Conservation (phyloP, 805 yeast species). For the Nakazawaea peltata region DNA sequence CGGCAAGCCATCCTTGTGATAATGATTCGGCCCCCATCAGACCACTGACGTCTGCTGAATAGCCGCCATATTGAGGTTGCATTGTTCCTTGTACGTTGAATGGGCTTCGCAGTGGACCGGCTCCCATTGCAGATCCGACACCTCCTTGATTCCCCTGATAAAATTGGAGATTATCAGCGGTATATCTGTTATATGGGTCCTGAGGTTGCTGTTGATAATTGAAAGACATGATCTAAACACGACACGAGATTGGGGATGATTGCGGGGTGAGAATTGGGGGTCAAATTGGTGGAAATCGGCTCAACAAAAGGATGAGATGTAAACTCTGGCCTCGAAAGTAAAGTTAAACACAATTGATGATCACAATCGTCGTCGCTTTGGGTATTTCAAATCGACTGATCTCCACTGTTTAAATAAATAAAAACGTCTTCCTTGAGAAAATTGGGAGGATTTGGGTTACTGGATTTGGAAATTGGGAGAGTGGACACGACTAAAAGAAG, state of each 20-base stretch:
- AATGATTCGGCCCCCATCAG: conserved; percentile 36
- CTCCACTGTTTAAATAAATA: too few relatives aligned
- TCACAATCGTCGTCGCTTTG: too few relatives aligned
- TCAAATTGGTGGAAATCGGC: neutral
- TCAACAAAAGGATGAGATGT: too few relatives aligned
- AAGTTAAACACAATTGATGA: too few relatives aligned
- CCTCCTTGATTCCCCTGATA: conserved; percentile 7
- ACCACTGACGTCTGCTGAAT: conserved; percentile 28
- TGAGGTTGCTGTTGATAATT: conserved; percentile 18
- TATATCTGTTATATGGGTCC: conserved; percentile 1
- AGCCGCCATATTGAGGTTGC: conserved; percentile 25
- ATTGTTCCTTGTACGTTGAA: conserved; percentile 23
- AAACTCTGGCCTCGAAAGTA: too few relatives aligned
- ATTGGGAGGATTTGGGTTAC: too few relatives aligned
- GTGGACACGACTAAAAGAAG: too few relatives aligned
- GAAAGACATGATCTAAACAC: conserved; percentile 28
- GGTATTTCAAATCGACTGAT: too few relatives aligned
- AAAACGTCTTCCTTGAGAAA: too few relatives aligned
- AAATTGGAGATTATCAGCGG: conserved; percentile 11
- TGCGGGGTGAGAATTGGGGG: neutral
- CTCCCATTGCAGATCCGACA: too few relatives aligned
- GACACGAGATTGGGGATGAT: too few relatives aligned
- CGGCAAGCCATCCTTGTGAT: conserved; percentile 77
- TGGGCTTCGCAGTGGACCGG: conserved; percentile 1
- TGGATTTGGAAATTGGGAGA: too few relatives aligned